These are phyloP conservation scores for Poronia punctata DNA, from an alignment of 495 filamentous ascomycete species.

Conservation along the genomic window DNA sequence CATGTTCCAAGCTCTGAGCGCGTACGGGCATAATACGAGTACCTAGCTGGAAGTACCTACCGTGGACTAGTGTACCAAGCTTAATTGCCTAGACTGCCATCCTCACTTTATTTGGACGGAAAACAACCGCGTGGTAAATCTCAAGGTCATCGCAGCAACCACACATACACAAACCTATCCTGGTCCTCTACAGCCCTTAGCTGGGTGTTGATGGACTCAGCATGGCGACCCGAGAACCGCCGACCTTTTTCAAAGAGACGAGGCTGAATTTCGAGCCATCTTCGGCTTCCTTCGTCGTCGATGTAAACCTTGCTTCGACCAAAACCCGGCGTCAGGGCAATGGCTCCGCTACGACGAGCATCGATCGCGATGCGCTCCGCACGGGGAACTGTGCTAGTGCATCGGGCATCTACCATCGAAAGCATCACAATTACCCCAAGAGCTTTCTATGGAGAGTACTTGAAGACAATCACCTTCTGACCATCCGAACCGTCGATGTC, in stretches of 20 bases:
- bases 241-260: constrained; percentile 75
- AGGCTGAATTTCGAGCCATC: constrained; percentile 73
- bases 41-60: too few relatives aligned
- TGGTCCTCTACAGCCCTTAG: constrained; percentile 11
- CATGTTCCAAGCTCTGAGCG: too few relatives aligned
- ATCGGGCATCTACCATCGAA: constrained; percentile 78
- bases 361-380: constrained; percentile 51
- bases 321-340: constrained; percentile 23
- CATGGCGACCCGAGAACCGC: constrained; percentile 36
- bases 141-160: constrained; percentile 10
- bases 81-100: neutral
- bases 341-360: constrained; percentile 31
- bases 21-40: too few relatives aligned
- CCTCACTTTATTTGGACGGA: constrained; percentile 7
- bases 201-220: constrained; percentile 28
- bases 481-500: constrained; percentile 76
- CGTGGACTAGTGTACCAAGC: too few relatives aligned
- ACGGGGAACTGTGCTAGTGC: constrained; percentile 65
- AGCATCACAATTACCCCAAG: constrained; percentile 64
- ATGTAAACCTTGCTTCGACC: constrained; percentile 62
- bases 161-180: constrained; percentile 2
- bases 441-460: constrained; percentile 87
- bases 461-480: constrained; percentile 70
- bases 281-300: constrained; percentile 58
- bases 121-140: constrained; percentile 8